Evolutionary conservation across 1,284 basidiomycete species (phyloP), one percentile per base, ranked within the genome.

Genomic region (Rugosomyces carneus): DNA sequence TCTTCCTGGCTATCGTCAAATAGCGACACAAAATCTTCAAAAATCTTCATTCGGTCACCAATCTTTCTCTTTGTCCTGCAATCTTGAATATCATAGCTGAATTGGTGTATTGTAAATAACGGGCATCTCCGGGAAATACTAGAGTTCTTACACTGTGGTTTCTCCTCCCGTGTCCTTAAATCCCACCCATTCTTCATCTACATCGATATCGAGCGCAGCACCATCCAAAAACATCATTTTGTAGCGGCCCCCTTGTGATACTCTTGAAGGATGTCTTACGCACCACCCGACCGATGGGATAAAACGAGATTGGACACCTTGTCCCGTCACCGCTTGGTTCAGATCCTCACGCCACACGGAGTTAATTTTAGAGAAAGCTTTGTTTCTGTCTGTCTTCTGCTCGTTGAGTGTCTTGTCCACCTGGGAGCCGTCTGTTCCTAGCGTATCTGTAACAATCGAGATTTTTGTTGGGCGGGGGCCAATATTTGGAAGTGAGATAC

Each of bases 211-310:
- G 49, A 74, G 54, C 18, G 62, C 53, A 21, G 60, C 59, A 1
- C 72, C 72, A 55, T 74, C 72, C n/a, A 69, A 45, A 44, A 73
- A 74, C 70, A 74, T 71, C 13, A 74, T 63, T 49, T 62, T 66
- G 50, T 72, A 73, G 20, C 61, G 53, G 8, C 68, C 66, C 8
- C 62, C 68, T 41, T 63, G 63, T 15, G 66, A 64, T 0, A 65
- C 59, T n/a, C 54, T 56, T 5, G 64, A 62, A 19, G 54, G 56
- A 36, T 67, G 62, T 31, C 70, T 63, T 40, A 72, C 63, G 44
- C 72, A 73, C 72, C 72, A 74, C 3, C 72, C 72, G 1, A 69
- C 58, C 5, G 62, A 61, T 3, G 69, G 64, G 31, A 72, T 61
- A 48, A 66, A 74, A 29, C 66, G 61, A 2, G 68, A 58, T 44